Base-by-base conservation (phyloP, 1,139 yeast genomes). In the Nakaseomyces sp. region DNA sequence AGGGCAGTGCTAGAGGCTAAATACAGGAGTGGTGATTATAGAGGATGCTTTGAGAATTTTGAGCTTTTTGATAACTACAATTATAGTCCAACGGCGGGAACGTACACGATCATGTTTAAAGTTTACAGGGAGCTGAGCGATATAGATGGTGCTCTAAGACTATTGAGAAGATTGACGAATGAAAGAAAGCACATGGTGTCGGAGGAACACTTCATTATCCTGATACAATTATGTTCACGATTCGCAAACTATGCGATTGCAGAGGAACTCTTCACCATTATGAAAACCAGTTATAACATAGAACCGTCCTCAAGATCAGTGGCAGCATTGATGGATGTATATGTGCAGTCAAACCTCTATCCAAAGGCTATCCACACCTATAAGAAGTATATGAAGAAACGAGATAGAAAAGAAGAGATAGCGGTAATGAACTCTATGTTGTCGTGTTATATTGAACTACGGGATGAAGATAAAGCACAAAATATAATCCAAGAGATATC, bases 1-100 rank as follows among this genome's bases (percentile, higher is more conserved):
- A 67, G 68, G 24, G 69, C 80, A 0, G 55, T 83, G 33, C 70
- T 84, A 48, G 64, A 66, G 35, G 66, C 75, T 4, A 64, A 74
- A 43, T 63, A 76, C 13, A 66, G 67, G 33, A 57, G 68, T 7
- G 73, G 76, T 19, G 73, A 81, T 41, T 58, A 68, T 22, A 61
- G 64, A 0, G 73, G 70, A 17, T 81, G 75, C 6, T 57, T 68
- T 24, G 55, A 59, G 29, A 66, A 70, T 53, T 76, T 70, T 50
- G 63, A 68, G 24, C 61, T 66, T 16, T 68, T 73, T 59, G 56
- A 63, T 13, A 56, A 62, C 43, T 65, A 63, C 48, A 63, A 65
- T 3, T 50, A 73, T 7, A 40, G 53, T 10, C 71, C 75, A 2
- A 58, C 68, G 4, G 47, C 69, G 0, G 54, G 58, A 12, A 60